Evolutionary conservation across 2,329 filamentous ascomycete species (phyloP), one percentile per base, ranked within the genome.

Genomic region (Penicillium sp.): DNA sequence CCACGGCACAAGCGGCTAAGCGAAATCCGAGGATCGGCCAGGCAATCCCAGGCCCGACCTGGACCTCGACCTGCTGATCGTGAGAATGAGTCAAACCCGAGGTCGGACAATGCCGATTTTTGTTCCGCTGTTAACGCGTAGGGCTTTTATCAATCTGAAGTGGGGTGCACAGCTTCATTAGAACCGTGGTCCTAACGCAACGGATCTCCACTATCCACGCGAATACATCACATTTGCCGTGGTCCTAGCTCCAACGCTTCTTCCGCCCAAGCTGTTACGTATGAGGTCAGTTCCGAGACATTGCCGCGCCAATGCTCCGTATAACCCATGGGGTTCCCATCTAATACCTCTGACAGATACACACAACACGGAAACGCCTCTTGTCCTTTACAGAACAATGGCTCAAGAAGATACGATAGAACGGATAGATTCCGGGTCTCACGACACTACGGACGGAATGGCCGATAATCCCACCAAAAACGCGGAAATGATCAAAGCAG

Each of bases 401-500:
- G 32, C 24, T 31, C 49, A 40, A 21, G 2, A 14, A 32, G 36
- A 22, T 10, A 32, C 16, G 5, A 18, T 18, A 40, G 45, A 48
- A 9, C 40, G 32, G 22, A 50, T 42, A 44, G 48, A 48, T 11
- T 53, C 51, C 4, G 40, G 45, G 16, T 59, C 48, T 14, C 42
- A 53, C 22, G 44, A 59, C n/a, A 50, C 48, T 13, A 48, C 53
- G 38, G 46, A 59, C 4, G 36, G 63, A 22, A 38, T 65, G 22
- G 34, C 58, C 4, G 58, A 46, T 10, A 54, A 58, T 5, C 21
- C 41, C 32, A 44, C 41, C n/a, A 43, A 48, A 3, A 49, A 34
- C 5, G 48, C 27, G 21, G 47, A 54, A 42, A 48, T 52, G 38
- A 54, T 71, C 18, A 65, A 56, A 42, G 55, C 50, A 1, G 92